phyloP scores from a whole-genome alignment of 306 rosid genomes.

The Mimosa bimucronata region DNA sequence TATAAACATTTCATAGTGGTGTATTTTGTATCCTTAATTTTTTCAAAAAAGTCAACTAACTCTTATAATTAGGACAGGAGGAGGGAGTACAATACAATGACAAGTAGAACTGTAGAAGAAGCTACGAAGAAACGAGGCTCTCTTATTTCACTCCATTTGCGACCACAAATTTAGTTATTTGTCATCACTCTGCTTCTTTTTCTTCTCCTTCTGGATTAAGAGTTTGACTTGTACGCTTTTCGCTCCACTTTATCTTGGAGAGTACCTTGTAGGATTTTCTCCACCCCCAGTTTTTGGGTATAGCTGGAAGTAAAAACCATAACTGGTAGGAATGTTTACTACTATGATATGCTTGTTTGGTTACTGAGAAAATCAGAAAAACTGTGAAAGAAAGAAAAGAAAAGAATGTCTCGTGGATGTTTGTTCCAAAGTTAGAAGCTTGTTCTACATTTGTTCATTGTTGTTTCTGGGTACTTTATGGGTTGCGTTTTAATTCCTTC shows the following conservation, averaged over 20 bases:
- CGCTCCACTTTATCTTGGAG: background rate
- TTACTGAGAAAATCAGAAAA: constrained; percentile 6
- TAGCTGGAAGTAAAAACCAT: background rate
- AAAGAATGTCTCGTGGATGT: background rate
- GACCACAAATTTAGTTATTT: background rate
- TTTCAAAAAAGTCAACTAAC: too few relatives aligned
- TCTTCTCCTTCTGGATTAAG: background rate
- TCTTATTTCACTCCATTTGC: background rate
- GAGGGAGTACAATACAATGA: too few relatives aligned
- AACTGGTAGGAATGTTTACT: background rate
- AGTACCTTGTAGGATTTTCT: background rate
- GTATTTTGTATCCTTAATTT: too few relatives aligned
- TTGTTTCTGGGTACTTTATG: background rate
- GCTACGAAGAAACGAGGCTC: too few relatives aligned
- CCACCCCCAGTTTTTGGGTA: background rate
- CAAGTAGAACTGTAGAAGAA: too few relatives aligned
- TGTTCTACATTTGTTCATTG: background rate
- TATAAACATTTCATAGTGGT: too few relatives aligned
- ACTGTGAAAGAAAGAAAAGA: background rate
- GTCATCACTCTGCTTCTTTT: background rate
- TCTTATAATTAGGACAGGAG: too few relatives aligned
- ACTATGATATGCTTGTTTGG: background rate
- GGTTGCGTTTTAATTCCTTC: background rate
- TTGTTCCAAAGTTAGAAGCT: background rate
- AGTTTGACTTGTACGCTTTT: background rate